Percentiles rank a stretch among this genome's conserved stretches.
Evolutionary conservation across 2,329 filamentous ascomycete species (phyloP).

Genomic region (Colletotrichum tanaceti): DNA sequence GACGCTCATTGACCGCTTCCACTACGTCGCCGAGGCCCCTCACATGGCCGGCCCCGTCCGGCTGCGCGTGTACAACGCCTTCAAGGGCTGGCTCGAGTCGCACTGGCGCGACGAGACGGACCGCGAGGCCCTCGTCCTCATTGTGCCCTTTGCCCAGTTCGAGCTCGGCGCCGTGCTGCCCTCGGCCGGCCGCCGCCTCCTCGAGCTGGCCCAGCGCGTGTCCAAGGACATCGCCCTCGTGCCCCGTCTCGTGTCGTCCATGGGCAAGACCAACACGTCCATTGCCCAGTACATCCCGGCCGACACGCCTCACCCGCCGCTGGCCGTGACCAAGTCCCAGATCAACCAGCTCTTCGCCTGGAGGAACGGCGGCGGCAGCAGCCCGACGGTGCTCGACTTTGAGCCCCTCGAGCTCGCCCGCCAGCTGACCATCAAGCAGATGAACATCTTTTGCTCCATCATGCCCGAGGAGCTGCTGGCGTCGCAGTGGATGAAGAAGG

Average conservation of each 20-base stretch:
- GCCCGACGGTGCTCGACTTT: conserved; percentile 85
- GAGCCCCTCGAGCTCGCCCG: conserved; percentile 91
- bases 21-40: conserved; percentile 85
- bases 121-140: conserved; percentile 77
- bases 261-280: conserved; percentile 87
- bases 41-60: conserved; percentile 82
- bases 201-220: conserved; percentile 84
- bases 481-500: conserved; percentile 94
- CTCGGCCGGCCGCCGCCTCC: conserved; percentile 81
- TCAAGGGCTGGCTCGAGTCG: conserved; percentile 97
- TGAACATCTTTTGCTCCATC: conserved; percentile 90
- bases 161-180: conserved; percentile 77
- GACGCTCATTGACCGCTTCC: conserved; percentile 88
- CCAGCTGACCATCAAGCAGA: conserved; percentile 93
- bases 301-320: conserved; percentile 77
- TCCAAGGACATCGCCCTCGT: conserved; percentile 79
- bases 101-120: conserved; percentile 92
- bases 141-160: conserved; percentile 82
- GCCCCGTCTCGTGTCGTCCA: conserved; percentile 83
- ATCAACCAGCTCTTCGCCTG: conserved; percentile 77
- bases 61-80: conserved; percentile 91
- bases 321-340: conserved; percentile 81
- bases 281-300: conserved; percentile 76
- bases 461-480: conserved; percentile 91
- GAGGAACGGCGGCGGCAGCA: conserved; percentile 76